Conservation (phyloP, 2,329 filamentous ascomycete species). For the Nothomitra cinnamomea region DNA sequence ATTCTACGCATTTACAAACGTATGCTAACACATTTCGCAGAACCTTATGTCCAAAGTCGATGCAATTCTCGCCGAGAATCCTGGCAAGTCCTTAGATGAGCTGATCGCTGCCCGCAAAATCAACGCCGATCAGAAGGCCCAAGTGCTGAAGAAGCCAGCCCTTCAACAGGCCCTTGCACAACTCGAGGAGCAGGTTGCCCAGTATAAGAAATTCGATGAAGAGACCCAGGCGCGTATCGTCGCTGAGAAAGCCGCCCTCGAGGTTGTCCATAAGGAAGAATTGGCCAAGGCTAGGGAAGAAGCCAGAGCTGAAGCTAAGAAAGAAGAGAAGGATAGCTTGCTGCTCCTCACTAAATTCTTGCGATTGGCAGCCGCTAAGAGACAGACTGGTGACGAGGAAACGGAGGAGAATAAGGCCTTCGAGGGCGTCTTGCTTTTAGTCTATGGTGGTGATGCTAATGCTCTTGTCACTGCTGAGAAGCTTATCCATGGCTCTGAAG, state of each 20-base stretch:
- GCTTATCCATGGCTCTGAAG: constrained; percentile 54
- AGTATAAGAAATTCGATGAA: constrained; percentile 59
- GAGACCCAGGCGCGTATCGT: constrained; percentile 48
- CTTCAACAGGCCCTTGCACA: constrained; percentile 52
- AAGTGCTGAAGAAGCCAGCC: constrained; percentile 58
- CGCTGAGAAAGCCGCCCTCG: constrained; percentile 38
- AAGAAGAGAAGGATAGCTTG: constrained; percentile 41
- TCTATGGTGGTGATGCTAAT: constrained; percentile 61
- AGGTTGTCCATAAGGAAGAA: constrained; percentile 37
- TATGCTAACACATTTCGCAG: constrained; percentile 23
- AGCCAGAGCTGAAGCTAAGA: constrained; percentile 28
- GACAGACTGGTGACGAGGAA: constrained; percentile 51
- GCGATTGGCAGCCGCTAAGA: constrained; percentile 56
- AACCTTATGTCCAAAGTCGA: constrained; percentile 58
- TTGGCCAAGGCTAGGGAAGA: constrained; percentile 39
- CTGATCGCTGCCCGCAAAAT: constrained; percentile 55
- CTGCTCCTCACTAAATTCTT: constrained; percentile 64
- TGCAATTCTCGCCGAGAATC: constrained; percentile 48
- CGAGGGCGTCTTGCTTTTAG: constrained; percentile 60
- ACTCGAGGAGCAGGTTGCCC: constrained; percentile 54
- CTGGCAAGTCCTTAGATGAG: constrained; percentile 54
- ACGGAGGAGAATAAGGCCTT: constrained; percentile 65
- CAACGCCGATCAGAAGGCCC: constrained; percentile 64
- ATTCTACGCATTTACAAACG: constrained; percentile 2
- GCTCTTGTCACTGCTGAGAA: constrained; percentile 62